These are phyloP conservation scores for Euryodendron excelsum DNA, from an alignment of 148 eudicot species.

Conservation along the genomic window DNA sequence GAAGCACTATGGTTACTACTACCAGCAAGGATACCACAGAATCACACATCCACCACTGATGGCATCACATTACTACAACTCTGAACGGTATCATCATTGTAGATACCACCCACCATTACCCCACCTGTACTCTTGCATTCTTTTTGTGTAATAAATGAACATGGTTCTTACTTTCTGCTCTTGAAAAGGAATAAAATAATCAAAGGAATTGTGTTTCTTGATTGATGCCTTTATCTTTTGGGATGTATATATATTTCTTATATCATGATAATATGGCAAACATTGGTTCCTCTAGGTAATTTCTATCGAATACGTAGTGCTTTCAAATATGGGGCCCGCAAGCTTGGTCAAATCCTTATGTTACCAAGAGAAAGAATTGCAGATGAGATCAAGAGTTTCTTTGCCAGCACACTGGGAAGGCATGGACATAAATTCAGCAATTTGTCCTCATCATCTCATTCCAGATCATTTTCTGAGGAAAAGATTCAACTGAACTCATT, in stretches of 20 bases:
- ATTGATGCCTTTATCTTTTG: background rate
- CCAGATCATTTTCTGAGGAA: conserved; percentile 29
- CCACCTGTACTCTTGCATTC: background rate
- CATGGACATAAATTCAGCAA: conserved; percentile 25
- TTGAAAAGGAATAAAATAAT: background rate
- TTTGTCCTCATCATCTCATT: conserved; percentile 20
- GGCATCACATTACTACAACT: background rate
- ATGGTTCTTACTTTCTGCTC: background rate
- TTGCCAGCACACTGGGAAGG: conserved; percentile 42
- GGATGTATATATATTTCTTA: background rate
- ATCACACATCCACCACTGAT: background rate
- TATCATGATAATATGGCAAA: background rate
- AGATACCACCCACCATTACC: background rate
- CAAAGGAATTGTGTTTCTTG: background rate
- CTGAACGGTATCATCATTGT: background rate
- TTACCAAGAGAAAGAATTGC: conserved; percentile 35
- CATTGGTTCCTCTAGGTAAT: conserved; percentile 34
- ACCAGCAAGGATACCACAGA: background rate
- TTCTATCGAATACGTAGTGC: conserved; percentile 55
- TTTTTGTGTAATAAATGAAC: background rate
- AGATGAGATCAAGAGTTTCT: conserved; percentile 43
- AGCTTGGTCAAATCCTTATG: conserved; percentile 42
- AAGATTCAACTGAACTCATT: conserved; percentile 24
- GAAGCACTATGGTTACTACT: background rate
- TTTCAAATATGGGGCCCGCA: conserved; percentile 53